A percentile compares a stretch with the other conserved stretches of the same genome.
Evolutionary conservation across 192 early-diverging fungal genomes (phyloP).

Genomic region (Dissophora globulifera): DNA sequence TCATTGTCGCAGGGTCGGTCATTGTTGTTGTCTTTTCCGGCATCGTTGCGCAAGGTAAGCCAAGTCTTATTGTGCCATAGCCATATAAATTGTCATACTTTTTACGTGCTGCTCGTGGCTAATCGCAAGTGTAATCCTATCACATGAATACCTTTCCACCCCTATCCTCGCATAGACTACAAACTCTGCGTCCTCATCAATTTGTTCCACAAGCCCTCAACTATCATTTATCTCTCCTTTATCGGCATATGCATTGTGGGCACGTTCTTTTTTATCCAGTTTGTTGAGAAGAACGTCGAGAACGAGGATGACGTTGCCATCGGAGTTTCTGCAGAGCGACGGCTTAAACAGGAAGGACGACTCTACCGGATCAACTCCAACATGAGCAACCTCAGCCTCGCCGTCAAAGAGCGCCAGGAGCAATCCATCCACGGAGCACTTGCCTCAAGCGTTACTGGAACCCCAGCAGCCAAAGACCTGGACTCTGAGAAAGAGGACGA

Average conservation of each 20-base stretch:
- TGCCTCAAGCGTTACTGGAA: background rate
- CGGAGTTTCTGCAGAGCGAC: conserved; percentile 29
- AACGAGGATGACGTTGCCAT: conserved; percentile 35
- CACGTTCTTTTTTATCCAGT: conserved; percentile 70
- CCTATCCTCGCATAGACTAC: conserved; percentile 62
- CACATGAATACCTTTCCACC: too few relatives aligned
- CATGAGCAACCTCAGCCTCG: conserved; percentile 38
- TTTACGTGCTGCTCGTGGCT: too few relatives aligned
- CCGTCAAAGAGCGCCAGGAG: background rate
- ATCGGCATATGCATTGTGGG: conserved; percentile 64
- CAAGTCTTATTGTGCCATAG: background rate
- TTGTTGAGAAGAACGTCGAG: conserved; percentile 61
- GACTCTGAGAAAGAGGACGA: background rate
- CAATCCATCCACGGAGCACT: background rate
- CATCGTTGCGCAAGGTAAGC: conserved; percentile 57
- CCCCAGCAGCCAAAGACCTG: background rate
- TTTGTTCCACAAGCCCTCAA: conserved; percentile 69
- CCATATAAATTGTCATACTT: too few relatives aligned
- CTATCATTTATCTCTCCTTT: conserved; percentile 72
- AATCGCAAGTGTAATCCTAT: too few relatives aligned
- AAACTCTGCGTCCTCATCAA: conserved; percentile 76
- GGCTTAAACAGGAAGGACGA: conserved; percentile 29
- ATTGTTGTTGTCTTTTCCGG: conserved; percentile 78
- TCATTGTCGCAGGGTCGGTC: conserved; percentile 80
- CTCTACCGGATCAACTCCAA: conserved; percentile 39